Percentiles rank a stretch among this genome's conserved stretches.
Conservation (phyloP, 164 flowering plant species). For the Stephania yunnanensis region DNA sequence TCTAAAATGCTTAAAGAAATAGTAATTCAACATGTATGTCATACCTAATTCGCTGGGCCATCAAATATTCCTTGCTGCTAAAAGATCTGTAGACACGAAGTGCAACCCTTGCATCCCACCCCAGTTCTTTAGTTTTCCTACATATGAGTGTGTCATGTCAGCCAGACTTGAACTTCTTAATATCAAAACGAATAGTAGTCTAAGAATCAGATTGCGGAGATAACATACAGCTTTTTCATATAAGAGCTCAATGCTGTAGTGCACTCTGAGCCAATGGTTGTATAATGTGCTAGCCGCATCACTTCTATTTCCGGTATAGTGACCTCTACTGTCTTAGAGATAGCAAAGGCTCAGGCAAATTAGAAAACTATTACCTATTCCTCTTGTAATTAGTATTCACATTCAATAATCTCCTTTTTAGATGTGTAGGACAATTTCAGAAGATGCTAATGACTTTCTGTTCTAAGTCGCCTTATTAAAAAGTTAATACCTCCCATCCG, state of each 20-base stretch:
- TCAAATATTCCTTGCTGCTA: constrained; percentile 68
- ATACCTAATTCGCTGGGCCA: constrained; percentile 88
- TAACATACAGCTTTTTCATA: constrained; percentile 54
- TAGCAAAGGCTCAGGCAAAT: constrained; percentile 13
- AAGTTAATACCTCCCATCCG: constrained; percentile 70
- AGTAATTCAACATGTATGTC: neutral
- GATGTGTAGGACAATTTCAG: no score
- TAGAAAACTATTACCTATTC: constrained; percentile 14
- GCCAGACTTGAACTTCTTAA: neutral
- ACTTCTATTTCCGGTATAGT: constrained; percentile 85
- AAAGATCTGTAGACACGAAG: constrained; percentile 63
- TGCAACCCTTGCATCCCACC: constrained; percentile 83
- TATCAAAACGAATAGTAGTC: neutral
- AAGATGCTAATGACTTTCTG: no score
- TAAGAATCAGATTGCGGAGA: constrained; percentile 5
- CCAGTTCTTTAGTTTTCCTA: constrained; percentile 50
- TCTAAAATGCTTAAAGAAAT: neutral
- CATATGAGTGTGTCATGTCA: constrained; percentile 17
- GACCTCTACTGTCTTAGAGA: constrained; percentile 62
- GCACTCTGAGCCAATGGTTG: constrained; percentile 82
- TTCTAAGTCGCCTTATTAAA: neutral
- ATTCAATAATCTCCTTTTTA: no score
- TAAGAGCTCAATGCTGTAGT: constrained; percentile 38
- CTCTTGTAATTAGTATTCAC: no score
- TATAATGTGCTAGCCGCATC: constrained; percentile 90